These are phyloP conservation scores for Tylopilus subfusipes DNA, from an alignment of 768 basidiomycete genomes.

Conservation along the genomic window DNA sequence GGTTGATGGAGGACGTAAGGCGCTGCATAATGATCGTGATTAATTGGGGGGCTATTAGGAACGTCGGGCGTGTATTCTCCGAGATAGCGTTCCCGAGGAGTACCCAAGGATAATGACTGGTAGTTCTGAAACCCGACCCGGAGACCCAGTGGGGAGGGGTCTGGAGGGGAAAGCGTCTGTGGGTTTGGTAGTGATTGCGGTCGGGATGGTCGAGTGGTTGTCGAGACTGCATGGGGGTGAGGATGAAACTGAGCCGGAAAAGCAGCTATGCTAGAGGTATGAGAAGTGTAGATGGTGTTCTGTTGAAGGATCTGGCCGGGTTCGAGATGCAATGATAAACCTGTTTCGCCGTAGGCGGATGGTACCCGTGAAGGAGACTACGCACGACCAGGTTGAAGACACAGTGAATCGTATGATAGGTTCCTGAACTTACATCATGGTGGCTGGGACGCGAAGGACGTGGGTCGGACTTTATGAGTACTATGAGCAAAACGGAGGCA, in stretches of 20 bases:
- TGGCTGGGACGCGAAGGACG: slow-evolving; percentile 8
- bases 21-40: slow-evolving; percentile 8
- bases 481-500: slow-evolving; percentile 5
- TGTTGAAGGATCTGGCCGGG: slow-evolving; percentile 58
- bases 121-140: not conserved
- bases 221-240: not conserved
- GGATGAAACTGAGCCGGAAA: slow-evolving; percentile 2
- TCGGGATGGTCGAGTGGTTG: slow-evolving; percentile 5
- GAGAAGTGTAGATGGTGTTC: slow-evolving; percentile 14
- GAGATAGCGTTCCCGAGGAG: slow-evolving; percentile 16
- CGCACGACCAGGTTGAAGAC: slow-evolving; percentile 10
- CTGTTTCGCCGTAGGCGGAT: slow-evolving; percentile 11
- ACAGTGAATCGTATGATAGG: not conserved
- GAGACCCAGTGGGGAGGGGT: not conserved
- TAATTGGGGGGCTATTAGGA: slow-evolving; percentile 2
- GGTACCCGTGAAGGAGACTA: slow-evolving; percentile 11
- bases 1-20: slow-evolving; percentile 14
- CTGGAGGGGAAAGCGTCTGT: not conserved
- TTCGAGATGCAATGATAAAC: slow-evolving; percentile 47
- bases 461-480: slow-evolving; percentile 11
- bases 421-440: slow-evolving; percentile 18
- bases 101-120: slow-evolving; percentile 2
- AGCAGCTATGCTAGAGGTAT: not conserved
- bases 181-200: slow-evolving; percentile 12
- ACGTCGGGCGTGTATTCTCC: slow-evolving; percentile 8